Conservation (phyloP, 208 protist genomes). For the Balamuthia mandrillaris region DNA sequence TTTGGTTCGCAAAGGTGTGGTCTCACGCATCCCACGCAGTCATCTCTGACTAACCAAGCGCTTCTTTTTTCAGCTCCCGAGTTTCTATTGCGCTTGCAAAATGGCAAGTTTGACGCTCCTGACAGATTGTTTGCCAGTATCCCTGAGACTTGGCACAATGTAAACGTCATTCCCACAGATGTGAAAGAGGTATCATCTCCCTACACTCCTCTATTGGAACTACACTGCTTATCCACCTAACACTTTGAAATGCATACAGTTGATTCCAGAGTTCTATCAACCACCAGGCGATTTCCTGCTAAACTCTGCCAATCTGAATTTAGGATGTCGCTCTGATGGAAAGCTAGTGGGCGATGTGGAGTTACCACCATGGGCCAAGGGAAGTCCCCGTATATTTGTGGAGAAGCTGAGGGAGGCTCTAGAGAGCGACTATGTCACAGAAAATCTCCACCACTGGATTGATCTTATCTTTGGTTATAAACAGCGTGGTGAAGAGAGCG, state of each 20-base stretch:
- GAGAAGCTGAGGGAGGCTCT: conserved; percentile 84
- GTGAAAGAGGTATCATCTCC: conserved; percentile 79
- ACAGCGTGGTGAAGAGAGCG: conserved; percentile 76
- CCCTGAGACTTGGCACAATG: conserved; percentile 75
- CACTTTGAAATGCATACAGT: conserved; percentile 4
- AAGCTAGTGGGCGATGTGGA: conserved; percentile 71
- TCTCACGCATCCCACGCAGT: too few species aligned
- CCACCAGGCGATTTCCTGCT: conserved; percentile 58
- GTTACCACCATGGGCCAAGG: conserved; percentile 94
- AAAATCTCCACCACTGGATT: conserved; percentile 94
- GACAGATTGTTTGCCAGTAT: conserved; percentile 88
- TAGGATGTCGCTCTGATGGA: conserved; percentile 53
- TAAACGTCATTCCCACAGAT: conserved; percentile 69
- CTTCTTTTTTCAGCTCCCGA: conserved; percentile 62
- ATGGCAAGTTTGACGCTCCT: conserved; percentile 85
- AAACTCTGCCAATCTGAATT: conserved; percentile 60
- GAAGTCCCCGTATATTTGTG: conserved; percentile 82
- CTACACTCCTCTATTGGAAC: not conserved
- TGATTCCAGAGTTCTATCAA: conserved; percentile 86
- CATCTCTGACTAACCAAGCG: not conserved
- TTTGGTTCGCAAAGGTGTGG: too few species aligned
- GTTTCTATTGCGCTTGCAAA: conserved; percentile 82
- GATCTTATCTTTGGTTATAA: conserved; percentile 97
- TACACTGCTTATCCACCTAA: not conserved
- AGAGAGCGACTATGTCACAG: conserved; percentile 84